phyloP scores from a whole-genome alignment of 139 green algal species.

The Chlorella sp. region DNA sequence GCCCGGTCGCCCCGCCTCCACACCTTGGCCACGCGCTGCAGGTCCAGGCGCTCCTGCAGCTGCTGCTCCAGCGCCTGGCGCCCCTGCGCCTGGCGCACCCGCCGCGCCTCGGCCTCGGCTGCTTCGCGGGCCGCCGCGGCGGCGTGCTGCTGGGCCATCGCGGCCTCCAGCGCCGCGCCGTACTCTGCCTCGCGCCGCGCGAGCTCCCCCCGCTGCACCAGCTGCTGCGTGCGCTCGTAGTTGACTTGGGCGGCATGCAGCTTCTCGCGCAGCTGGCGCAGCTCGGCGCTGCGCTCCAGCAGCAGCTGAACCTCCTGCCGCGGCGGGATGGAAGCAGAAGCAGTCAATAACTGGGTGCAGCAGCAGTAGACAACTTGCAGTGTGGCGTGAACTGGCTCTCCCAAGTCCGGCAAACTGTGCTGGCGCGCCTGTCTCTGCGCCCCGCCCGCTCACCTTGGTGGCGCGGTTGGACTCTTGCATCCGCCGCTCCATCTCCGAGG shows the following conservation, averaged over 20 bases:
- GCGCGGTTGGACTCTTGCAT: neutral
- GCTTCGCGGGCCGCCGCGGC: conserved; percentile 5
- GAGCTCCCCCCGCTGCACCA: conserved; percentile 3
- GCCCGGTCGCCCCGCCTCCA: neutral
- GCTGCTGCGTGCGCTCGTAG: conserved; percentile 12
- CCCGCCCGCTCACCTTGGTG: no score
- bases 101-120: neutral
- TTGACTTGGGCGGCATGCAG: conserved; percentile 18
- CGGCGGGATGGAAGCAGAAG: no score
- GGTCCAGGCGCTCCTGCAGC: conserved; percentile 46
- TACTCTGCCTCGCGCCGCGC: conserved; percentile 8
- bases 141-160: neutral
- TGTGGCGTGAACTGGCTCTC: no score
- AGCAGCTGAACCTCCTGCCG: conserved; percentile 21
- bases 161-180: conserved; percentile 1
- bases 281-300: conserved; percentile 10
- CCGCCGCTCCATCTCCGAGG: neutral
- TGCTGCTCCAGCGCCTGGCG: conserved; percentile 41
- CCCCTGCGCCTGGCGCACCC: neutral
- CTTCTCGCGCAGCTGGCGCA: conserved; percentile 35
- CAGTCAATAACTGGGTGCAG: no score
- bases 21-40: conserved; percentile 46
- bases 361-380: no score
- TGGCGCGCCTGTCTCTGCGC: no score
- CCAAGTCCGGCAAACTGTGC: no score